Percentiles rank a stretch among this genome's conserved stretches.
Evolutionary conservation across 768 basidiomycete species (phyloP).

Genomic region (Trametes cinnabarina): DNA sequence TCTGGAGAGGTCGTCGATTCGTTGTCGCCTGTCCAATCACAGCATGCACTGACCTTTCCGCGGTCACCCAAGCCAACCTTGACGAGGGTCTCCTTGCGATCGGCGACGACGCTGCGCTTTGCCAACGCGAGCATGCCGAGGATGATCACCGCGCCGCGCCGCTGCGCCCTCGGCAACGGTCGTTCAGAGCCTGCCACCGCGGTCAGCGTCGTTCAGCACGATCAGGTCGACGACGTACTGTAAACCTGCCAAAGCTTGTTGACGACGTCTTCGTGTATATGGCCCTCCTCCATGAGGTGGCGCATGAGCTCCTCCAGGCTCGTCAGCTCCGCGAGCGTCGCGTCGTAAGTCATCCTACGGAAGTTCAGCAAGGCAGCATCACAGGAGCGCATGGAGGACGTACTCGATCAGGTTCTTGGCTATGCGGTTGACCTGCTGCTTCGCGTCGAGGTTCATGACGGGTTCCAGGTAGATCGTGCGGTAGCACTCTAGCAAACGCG

Average conservation of each 20-base stretch:
- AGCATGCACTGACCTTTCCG: constrained; percentile 62
- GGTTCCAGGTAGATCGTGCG: constrained; percentile 86
- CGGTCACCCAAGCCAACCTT: constrained; percentile 81
- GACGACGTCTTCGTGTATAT: constrained; percentile 81
- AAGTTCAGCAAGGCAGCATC: too few species aligned
- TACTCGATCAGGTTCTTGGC: constrained; percentile 98
- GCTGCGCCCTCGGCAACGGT: constrained; percentile 75
- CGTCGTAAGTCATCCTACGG: constrained; percentile 80
- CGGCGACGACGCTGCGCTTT: constrained; percentile 69
- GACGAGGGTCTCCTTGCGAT: constrained; percentile 81
- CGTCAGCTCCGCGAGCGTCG: constrained; percentile 92
- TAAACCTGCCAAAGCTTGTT: constrained; percentile 96
- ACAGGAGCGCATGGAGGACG: constrained; percentile 25
- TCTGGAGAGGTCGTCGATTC: constrained; percentile 39
- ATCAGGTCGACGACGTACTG: constrained; percentile 48
- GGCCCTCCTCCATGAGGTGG: constrained; percentile 89
- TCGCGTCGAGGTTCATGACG: constrained; percentile 66
- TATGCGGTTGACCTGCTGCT: constrained; percentile 87
- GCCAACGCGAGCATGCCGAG: constrained; percentile 96
- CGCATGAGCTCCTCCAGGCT: constrained; percentile 96
- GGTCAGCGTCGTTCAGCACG: too few species aligned
- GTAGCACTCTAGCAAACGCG: constrained; percentile 87
- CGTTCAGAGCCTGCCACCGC: constrained; percentile 59
- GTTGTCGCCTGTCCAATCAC: too few species aligned
- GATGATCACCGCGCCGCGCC: constrained; percentile 93